phyloP scores from a whole-genome alignment of 371 early-diverging fungal genomes.

The Mucor mucedo region DNA sequence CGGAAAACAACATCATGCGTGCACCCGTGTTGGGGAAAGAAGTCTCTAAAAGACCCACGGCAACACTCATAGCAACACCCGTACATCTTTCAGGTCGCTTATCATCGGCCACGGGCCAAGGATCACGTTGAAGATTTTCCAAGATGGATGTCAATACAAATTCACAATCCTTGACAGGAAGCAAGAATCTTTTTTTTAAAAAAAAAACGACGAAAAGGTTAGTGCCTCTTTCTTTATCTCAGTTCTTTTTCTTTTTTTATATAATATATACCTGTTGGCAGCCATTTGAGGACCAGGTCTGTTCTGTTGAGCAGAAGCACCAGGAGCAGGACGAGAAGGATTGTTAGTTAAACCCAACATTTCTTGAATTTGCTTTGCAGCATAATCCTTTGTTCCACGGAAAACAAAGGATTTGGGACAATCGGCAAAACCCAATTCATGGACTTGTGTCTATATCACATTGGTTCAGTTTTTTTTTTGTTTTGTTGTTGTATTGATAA shows the following conservation, averaged over 20 bases:
- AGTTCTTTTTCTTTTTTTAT: neutral
- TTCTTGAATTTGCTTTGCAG: slow-evolving; percentile 92
- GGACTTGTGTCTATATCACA: slow-evolving; percentile 78
- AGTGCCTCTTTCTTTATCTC: too few relatives aligned
- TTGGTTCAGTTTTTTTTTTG: too few relatives aligned
- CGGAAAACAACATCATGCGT: slow-evolving; percentile 96
- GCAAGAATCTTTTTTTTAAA: slow-evolving; percentile 78
- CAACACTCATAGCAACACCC: slow-evolving; percentile 97
- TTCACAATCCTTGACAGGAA: slow-evolving; percentile 93
- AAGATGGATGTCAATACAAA: slow-evolving; percentile 94
- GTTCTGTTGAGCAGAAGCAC: slow-evolving; percentile 38
- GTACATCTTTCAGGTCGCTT: slow-evolving; percentile 97
- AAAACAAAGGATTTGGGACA: slow-evolving; percentile 98
- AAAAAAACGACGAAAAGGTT: too few relatives aligned
- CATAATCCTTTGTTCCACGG: slow-evolving; percentile 97
- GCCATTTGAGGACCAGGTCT: slow-evolving; percentile 68
- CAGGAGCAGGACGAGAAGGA: slow-evolving; percentile 57
- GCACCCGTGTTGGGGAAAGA: slow-evolving; percentile 95
- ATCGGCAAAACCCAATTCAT: slow-evolving; percentile 93
- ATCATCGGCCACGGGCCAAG: slow-evolving; percentile 97
- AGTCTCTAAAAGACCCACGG: slow-evolving; percentile 92
- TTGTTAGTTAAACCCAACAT: slow-evolving; percentile 84
- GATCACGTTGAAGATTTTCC: slow-evolving; percentile 96
- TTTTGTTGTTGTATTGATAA: neutral
- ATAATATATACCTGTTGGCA: slow-evolving; percentile 41